Percentiles rank a stretch among this genome's conserved stretches.
These are phyloP conservation scores for Telfairia occidentalis DNA, from an alignment of 331 rosid genomes.

Conservation along the genomic window DNA sequence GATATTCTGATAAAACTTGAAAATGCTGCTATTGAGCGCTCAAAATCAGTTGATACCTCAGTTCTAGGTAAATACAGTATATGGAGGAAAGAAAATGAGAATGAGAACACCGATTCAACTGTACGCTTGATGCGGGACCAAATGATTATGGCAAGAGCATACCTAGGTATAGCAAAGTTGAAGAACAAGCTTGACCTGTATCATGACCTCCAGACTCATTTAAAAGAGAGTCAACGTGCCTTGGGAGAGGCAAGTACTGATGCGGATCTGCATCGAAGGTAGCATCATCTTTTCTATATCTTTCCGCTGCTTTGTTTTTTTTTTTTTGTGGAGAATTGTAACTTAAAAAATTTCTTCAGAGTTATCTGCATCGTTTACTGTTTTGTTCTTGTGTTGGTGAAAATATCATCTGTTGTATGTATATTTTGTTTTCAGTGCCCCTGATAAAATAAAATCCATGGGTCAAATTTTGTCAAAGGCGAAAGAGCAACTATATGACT, in stretches of 20 bases:
- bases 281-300: not conserved
- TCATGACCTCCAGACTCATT: slow-evolving; percentile 47
- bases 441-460: slow-evolving; percentile 56
- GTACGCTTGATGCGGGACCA: slow-evolving; percentile 92
- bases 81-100: slow-evolving; percentile 91
- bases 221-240: slow-evolving; percentile 64
- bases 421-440: slow-evolving; percentile 43
- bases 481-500: slow-evolving; percentile 68
- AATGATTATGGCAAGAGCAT: slow-evolving; percentile 86
- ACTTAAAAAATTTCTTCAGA: not conserved
- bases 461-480: slow-evolving; percentile 77
- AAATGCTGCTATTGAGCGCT: slow-evolving; percentile 72
- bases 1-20: slow-evolving; percentile 60
- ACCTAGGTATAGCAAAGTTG: slow-evolving; percentile 70
- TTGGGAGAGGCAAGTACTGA: slow-evolving; percentile 70
- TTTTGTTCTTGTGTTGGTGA: not conserved
- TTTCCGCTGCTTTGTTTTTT: not conserved
- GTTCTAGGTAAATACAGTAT: slow-evolving; percentile 83
- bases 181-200: slow-evolving; percentile 46
- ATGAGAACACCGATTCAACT: slow-evolving; percentile 59
- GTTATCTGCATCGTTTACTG: not conserved
- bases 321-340: not conserved
- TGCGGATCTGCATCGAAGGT: slow-evolving; percentile 68
- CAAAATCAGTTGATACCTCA: slow-evolving; percentile 74
- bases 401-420: not conserved